Evolutionary conservation across 371 early-diverging fungal genomes (phyloP), one percentile per base, ranked within the genome.

Genomic region (Saksenaea oblongispora): DNA sequence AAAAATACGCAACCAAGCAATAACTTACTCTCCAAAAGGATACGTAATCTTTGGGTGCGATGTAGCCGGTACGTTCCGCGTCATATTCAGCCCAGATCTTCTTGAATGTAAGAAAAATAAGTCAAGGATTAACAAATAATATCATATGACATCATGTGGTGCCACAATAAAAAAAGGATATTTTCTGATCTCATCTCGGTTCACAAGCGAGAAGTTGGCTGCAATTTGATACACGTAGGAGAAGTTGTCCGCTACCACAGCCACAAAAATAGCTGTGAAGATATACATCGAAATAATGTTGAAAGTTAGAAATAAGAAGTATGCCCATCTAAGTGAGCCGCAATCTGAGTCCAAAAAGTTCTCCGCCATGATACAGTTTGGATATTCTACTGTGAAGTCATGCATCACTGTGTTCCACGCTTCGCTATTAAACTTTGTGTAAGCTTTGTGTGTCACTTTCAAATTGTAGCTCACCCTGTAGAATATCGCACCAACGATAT

Each of bases 261-360:
- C 89, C 5, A 89, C 85, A 70, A 89, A 90, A 73, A 91, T 85
- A 63, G 86, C 87, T 0, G 83, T 83, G 58, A 91, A 87, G 41
- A 91, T 91, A 62, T 89, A 89, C 89, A 88, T 91, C 41, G 89
- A 89, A 13, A 91, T 82, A 47, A 91, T 82, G 64, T 88, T 88
- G 74, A 88, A 91, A 0, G 86, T 73, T 36, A 89, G 66, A 55
- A 91, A 89, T 35, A 91, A 67, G 27, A 86, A 73, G 61, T 84
- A 87, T 3, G 89, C 76, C 88, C 87, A 85, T 3, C 75, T 60
- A 7, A 74, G 66, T 4, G 85, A 86, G 1, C 91, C 91, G 60
- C 91, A 91, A 61, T 90, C 90, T 7, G 88, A 84, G 13, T 76
- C 69, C 22, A 87, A 71, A 44, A 85, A 86, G 58, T 87, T 67